These are phyloP conservation scores for Pseudocercospora musae DNA, from an alignment of 2,329 filamentous ascomycete species.

Conservation along the genomic window DNA sequence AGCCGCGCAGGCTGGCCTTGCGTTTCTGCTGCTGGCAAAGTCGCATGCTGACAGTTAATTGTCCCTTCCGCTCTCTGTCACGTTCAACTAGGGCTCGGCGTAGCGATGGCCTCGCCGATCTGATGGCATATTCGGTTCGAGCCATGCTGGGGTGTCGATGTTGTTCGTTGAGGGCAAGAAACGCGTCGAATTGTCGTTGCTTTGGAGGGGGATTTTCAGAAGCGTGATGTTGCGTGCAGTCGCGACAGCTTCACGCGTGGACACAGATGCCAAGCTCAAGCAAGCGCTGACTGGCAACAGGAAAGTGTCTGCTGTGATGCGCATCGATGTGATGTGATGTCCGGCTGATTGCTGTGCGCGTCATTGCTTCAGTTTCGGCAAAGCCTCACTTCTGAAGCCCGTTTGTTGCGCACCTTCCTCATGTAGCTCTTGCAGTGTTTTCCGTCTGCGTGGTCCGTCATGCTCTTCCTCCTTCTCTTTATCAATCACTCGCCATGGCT, in stretches of 20 bases:
- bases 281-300: background rate
- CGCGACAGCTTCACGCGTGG: background rate
- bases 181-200: background rate
- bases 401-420: constrained; percentile 16
- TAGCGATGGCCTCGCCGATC: background rate
- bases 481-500: constrained; percentile 33
- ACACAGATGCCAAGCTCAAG: background rate
- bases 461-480: constrained; percentile 29
- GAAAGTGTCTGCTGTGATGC: background rate
- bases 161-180: background rate
- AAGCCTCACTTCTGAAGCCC: constrained; percentile 4
- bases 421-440: constrained; percentile 31
- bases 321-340: no score
- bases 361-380: constrained; percentile 6
- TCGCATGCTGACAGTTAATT: background rate
- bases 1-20: constrained; percentile 1
- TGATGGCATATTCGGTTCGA: background rate
- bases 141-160: background rate
- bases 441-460: constrained; percentile 30
- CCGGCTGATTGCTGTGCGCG: no score
- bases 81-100: background rate
- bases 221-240: background rate
- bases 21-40: background rate
- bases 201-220: background rate
- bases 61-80: background rate